These are phyloP conservation scores for Schizophyllum amplum DNA, from an alignment of 1,284 basidiomycete genomes.

Conservation along the genomic window DNA sequence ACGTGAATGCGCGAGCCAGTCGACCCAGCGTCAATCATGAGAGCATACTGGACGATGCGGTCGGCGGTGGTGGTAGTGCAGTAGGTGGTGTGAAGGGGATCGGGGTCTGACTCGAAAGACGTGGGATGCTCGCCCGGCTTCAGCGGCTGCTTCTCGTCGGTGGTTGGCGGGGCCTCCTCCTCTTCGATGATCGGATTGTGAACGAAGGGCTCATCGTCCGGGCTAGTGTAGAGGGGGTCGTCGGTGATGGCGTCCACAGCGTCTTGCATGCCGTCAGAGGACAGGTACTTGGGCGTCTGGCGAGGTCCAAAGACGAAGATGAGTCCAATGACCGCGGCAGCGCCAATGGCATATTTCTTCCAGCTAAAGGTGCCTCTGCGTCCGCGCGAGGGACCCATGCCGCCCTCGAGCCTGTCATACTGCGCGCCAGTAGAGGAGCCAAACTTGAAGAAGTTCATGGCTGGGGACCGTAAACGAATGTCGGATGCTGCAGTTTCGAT, in stretches of 20 bases:
- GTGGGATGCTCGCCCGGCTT: conserved; percentile 22
- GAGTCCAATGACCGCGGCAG: conserved; percentile 42
- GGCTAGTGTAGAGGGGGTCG: neutral
- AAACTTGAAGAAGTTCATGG: conserved; percentile 10
- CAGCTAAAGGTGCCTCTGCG: conserved; percentile 35
- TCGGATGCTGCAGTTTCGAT: neutral
- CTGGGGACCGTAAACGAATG: conserved; percentile 1
- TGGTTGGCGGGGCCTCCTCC: conserved; percentile 4
- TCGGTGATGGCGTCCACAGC: neutral
- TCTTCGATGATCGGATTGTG: conserved; percentile 1
- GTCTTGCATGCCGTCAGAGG: neutral
- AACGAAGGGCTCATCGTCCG: neutral
- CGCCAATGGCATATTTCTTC: conserved; percentile 60
- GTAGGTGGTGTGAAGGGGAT: conserved; percentile 55
- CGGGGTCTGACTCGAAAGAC: conserved; percentile 56
- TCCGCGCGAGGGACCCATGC: conserved; percentile 39
- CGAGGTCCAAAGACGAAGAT: conserved; percentile 60
- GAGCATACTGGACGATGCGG: conserved; percentile 80
- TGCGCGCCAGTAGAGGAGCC: conserved; percentile 37
- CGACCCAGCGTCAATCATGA: conserved; percentile 98
- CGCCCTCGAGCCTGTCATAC: conserved; percentile 60
- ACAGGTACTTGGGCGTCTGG: conserved; percentile 22
- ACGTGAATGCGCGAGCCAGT: conserved; percentile 96
- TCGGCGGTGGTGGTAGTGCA: conserved; percentile 43
- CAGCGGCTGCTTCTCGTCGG: neutral